Percentiles rank a stretch among this genome's conserved stretches.
Conservation (phyloP, 2,329 filamentous ascomycete species). For the Aspergillus japonicus region DNA sequence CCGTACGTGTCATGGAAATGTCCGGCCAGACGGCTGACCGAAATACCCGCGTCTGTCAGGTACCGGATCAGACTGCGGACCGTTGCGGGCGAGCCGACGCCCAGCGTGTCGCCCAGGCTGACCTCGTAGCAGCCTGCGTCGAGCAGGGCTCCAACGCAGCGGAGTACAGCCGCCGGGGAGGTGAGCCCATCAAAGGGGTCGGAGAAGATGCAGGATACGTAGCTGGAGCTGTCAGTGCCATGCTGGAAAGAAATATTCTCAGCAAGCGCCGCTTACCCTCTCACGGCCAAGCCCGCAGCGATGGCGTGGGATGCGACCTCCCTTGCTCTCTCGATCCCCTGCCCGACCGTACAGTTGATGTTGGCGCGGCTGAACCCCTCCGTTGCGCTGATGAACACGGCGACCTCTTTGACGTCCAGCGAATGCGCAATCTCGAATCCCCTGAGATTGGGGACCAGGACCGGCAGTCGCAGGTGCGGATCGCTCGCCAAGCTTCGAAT, state of each 20-base stretch:
- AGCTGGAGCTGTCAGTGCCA: constrained; percentile 16
- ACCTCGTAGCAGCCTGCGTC: constrained; percentile 91
- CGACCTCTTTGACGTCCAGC: constrained; percentile 38
- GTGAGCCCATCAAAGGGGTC: constrained; percentile 55
- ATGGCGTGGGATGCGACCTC: constrained; percentile 33
- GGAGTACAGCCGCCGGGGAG: constrained; percentile 51
- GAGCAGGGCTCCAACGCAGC: constrained; percentile 59
- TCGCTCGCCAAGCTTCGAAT: constrained; percentile 55
- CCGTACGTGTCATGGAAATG: constrained; percentile 91
- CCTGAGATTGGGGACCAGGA: constrained; percentile 43
- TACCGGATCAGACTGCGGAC: constrained; percentile 34
- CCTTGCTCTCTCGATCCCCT: constrained; percentile 37
- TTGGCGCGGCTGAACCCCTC: constrained; percentile 47
- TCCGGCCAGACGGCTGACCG: constrained; percentile 69
- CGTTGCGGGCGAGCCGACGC: constrained; percentile 67
- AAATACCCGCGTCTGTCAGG: constrained; percentile 53
- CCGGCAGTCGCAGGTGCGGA: constrained; percentile 31
- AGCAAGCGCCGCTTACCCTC: constrained; percentile 28
- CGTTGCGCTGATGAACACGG: constrained; percentile 44
- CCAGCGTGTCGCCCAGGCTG: constrained; percentile 84
- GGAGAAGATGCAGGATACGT: constrained; percentile 44
- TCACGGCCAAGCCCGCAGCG: constrained; percentile 29
- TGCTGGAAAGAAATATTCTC: background rate
- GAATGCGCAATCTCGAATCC: constrained; percentile 58
- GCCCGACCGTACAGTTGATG: constrained; percentile 41